These are phyloP conservation scores for Trichoderma koningiopsis DNA, from an alignment of 2,329 filamentous ascomycete genomes.

Conservation along the genomic window DNA sequence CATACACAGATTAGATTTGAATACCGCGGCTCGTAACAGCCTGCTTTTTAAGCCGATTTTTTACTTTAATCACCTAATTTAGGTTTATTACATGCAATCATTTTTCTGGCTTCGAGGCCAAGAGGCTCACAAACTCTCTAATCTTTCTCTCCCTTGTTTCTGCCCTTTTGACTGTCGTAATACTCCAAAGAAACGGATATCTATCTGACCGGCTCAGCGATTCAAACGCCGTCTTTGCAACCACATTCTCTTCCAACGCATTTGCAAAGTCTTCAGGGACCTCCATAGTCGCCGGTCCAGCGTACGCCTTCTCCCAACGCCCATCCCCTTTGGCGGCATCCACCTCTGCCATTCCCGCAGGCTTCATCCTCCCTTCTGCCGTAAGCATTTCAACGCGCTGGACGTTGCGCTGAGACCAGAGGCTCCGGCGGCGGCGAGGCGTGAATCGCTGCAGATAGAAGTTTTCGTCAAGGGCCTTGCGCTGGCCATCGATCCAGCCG, in stretches of 20 bases:
- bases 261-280: conserved; percentile 53
- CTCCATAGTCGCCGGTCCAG: conserved; percentile 48
- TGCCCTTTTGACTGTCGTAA: conserved; percentile 46
- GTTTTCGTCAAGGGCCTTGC: conserved; percentile 45
- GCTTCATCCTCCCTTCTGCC: conserved; percentile 51
- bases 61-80: neutral
- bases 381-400: conserved; percentile 50
- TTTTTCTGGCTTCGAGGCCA: conserved; percentile 40
- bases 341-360: conserved; percentile 51
- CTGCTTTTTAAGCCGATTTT: neutral
- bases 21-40: neutral
- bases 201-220: conserved; percentile 48
- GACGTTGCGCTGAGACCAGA: conserved; percentile 64
- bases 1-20: neutral
- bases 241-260: conserved; percentile 44
- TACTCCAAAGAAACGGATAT: conserved; percentile 49
- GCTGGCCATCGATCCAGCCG: conserved; percentile 66
- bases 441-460: conserved; percentile 61
- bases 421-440: conserved; percentile 55
- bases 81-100: conserved; percentile 14
- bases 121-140: conserved; percentile 43
- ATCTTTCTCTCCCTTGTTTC: conserved; percentile 42
- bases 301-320: conserved; percentile 60
- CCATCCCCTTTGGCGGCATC: conserved; percentile 60
- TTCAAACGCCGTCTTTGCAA: conserved; percentile 44